These are phyloP conservation scores for Thamnidium elegans DNA, from an alignment of 192 early-diverging fungal species.

Conservation along the genomic window DNA sequence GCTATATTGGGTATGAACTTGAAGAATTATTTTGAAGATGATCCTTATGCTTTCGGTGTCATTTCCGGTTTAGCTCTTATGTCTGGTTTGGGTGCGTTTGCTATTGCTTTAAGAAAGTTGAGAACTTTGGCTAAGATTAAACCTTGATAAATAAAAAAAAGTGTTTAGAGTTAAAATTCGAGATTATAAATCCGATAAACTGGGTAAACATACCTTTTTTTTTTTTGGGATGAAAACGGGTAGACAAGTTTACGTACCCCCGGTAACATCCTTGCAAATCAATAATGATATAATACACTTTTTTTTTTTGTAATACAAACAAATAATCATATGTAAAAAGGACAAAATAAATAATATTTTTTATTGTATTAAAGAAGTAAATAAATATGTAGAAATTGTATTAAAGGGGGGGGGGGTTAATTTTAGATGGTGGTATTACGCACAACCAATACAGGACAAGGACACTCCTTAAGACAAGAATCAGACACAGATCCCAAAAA, in stretches of 20 bases:
- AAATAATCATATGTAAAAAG: neutral
- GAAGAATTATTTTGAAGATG: slow-evolving; percentile 65
- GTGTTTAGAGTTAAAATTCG: too few relatives aligned
- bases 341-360: neutral
- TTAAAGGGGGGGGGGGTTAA: too few relatives aligned
- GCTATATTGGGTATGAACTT: slow-evolving; percentile 93
- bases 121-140: slow-evolving; percentile 20
- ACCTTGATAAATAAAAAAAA: neutral
- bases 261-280: too few relatives aligned
- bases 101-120: slow-evolving; percentile 16
- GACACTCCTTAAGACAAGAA: slow-evolving; percentile 30
- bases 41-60: slow-evolving; percentile 65
- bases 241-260: too few relatives aligned
- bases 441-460: slow-evolving; percentile 36
- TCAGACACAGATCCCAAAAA: slow-evolving; percentile 38
- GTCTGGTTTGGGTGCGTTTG: slow-evolving; percentile 24
- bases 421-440: slow-evolving; percentile 32
- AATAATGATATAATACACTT: too few relatives aligned
- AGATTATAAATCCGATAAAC: too few relatives aligned
- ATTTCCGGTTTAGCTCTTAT: slow-evolving; percentile 51
- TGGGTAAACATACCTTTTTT: too few relatives aligned
- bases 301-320: too few relatives aligned
- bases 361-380: neutral
- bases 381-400: too few relatives aligned
- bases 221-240: too few relatives aligned